Percentiles rank a stretch among this genome's conserved stretches.
These are phyloP conservation scores for Saksenaea vasiformis DNA, from an alignment of 371 early-diverging fungal genomes.

Conservation along the genomic window DNA sequence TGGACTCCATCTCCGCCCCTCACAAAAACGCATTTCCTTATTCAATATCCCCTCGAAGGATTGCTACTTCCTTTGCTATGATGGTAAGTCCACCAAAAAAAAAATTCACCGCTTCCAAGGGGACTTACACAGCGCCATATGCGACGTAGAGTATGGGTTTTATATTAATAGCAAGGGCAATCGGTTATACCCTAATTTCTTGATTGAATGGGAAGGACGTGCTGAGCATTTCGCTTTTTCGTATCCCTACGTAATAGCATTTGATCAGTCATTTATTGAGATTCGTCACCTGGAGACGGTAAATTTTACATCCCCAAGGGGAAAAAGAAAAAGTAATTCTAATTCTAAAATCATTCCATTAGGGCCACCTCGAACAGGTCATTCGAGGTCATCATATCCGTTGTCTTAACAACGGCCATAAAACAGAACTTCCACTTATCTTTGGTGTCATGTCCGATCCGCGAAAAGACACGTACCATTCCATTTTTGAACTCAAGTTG, in stretches of 20 bases:
- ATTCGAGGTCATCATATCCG: constrained; percentile 61
- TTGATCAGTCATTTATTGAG: constrained; percentile 49
- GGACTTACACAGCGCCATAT: background rate
- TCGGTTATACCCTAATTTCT: constrained; percentile 35
- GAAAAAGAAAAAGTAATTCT: background rate
- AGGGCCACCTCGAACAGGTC: constrained; percentile 67
- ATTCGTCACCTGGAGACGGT: constrained; percentile 45
- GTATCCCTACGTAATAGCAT: constrained; percentile 48
- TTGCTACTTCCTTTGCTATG: constrained; percentile 45
- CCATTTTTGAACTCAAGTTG: constrained; percentile 34
- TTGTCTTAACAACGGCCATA: constrained; percentile 53
- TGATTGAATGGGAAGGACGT: constrained; percentile 52
- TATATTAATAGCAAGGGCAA: constrained; percentile 52
- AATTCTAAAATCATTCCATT: background rate
- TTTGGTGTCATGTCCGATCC: constrained; percentile 46
- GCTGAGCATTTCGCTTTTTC: constrained; percentile 43
- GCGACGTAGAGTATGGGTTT: constrained; percentile 55
- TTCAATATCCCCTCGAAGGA: constrained; percentile 38
- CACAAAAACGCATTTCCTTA: constrained; percentile 39
- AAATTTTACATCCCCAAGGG: constrained; percentile 10
- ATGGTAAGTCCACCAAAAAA: constrained; percentile 31
- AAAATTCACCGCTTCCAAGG: background rate
- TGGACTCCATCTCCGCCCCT: constrained; percentile 24
- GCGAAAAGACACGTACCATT: constrained; percentile 23
- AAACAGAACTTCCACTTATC: constrained; percentile 40